Conservation (phyloP, 1,284 basidiomycete species). For the Ganoderma multipileum region DNA sequence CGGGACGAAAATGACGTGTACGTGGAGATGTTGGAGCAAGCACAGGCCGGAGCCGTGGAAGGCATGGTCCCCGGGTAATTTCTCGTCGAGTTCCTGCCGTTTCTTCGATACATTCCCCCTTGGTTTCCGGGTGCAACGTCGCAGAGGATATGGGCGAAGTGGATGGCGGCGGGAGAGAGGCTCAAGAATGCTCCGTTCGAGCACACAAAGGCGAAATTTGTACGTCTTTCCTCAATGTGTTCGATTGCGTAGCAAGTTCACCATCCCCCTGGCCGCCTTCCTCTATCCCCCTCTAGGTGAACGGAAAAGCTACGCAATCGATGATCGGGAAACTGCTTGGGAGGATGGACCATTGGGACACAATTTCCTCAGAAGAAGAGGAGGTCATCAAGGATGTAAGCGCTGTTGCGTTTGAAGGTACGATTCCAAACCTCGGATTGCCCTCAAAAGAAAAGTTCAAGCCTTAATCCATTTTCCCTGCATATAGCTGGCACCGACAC, state of each 20-base stretch:
- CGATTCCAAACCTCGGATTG: not conserved
- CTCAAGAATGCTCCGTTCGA: slow-evolving; percentile 7
- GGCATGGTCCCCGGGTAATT: slow-evolving; percentile 11
- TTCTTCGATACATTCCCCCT: slow-evolving; percentile 21
- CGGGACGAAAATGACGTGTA: slow-evolving; percentile 18
- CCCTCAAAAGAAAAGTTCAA: slow-evolving; percentile 6
- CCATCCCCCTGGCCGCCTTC: not conserved
- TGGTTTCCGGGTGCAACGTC: slow-evolving; percentile 25
- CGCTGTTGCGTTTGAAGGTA: slow-evolving; percentile 19
- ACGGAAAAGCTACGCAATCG: not conserved
- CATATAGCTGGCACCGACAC: slow-evolving; percentile 25
- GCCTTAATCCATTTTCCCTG: not conserved
- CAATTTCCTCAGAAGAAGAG: not conserved
- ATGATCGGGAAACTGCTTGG: not conserved
- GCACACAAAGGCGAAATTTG: not conserved
- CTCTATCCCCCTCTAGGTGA: not conserved
- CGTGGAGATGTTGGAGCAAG: slow-evolving; percentile 18
- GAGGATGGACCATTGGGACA: not conserved
- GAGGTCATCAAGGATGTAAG: slow-evolving; percentile 14
- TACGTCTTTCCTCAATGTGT: not conserved
- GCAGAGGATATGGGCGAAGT: slow-evolving; percentile 10
- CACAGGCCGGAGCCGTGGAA: slow-evolving; percentile 6
- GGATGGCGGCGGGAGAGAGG: slow-evolving; percentile 2
- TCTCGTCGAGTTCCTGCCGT: slow-evolving; percentile 20
- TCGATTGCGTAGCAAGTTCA: not conserved